These are phyloP conservation scores for Irpex sp. DNA, from an alignment of 1,284 basidiomycete genomes.

Conservation along the genomic window DNA sequence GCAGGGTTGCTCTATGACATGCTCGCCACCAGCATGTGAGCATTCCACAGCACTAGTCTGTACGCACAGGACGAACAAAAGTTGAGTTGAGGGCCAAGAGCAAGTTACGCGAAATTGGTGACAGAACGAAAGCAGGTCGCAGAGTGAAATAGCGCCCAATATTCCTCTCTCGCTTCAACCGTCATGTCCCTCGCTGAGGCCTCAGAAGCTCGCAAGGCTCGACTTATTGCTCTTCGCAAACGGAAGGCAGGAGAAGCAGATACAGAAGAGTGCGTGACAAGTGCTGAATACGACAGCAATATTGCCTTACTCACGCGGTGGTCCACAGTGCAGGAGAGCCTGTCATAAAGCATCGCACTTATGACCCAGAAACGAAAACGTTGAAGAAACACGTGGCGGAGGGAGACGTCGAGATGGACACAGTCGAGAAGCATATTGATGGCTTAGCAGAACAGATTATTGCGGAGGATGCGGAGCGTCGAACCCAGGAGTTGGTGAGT, in stretches of 20 bases:
- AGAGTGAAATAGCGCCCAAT: not conserved
- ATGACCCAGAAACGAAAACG: constrained; percentile 81
- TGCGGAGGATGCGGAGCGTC: constrained; percentile 78
- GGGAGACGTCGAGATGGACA: constrained; percentile 64
- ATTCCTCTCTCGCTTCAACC: not conserved
- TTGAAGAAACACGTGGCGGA: constrained; percentile 58
- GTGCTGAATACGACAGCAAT: not conserved
- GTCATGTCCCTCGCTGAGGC: constrained; percentile 80
- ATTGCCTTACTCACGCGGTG: not conserved
- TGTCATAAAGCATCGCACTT: constrained; percentile 78
- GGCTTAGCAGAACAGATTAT: constrained; percentile 86
- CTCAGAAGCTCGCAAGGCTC: constrained; percentile 83
- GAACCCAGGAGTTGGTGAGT: constrained; percentile 84
- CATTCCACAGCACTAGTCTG: constrained; percentile 23
- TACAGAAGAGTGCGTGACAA: constrained; percentile 35
- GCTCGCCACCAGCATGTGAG: constrained; percentile 35
- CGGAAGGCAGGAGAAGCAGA: constrained; percentile 64
- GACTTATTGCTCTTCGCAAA: constrained; percentile 78
- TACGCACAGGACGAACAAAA: not conserved
- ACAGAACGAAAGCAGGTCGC: not conserved
- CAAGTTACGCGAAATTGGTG: not conserved
- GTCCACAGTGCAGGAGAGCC: constrained; percentile 26
- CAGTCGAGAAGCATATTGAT: constrained; percentile 83
- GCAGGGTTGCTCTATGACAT: constrained; percentile 26
- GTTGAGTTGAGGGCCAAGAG: not conserved